Percentiles rank a stretch among this genome's conserved stretches.
Conservation (phyloP, 1,284 basidiomycete species). For the Ustilago crameri region DNA sequence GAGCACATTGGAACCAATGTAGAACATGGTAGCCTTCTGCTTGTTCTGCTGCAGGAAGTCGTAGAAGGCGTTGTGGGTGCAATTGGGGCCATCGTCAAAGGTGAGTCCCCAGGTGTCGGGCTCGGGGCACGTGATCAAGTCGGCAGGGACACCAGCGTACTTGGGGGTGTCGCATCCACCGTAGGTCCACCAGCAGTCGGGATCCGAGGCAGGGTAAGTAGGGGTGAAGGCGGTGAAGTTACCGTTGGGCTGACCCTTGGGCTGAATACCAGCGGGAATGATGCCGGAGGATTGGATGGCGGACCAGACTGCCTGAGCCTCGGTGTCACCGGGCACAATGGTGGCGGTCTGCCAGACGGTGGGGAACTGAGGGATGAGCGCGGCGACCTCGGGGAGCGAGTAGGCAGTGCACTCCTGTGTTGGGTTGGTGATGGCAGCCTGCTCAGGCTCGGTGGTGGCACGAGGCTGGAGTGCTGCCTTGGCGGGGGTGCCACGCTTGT, state of each 20-base stretch:
- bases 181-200: conserved; percentile 66
- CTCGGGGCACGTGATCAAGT: conserved; percentile 70
- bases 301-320: conserved; percentile 64
- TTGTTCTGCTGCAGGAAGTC: conserved; percentile 70
- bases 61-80: conserved; percentile 72
- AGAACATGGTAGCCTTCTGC: conserved; percentile 72
- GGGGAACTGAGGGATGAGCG: conserved; percentile 53
- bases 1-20: conserved; percentile 72
- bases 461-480: conserved; percentile 25
- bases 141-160: conserved; percentile 61
- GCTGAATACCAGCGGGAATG: conserved; percentile 65
- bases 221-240: conserved; percentile 39
- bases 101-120: conserved; percentile 72
- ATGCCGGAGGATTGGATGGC: conserved; percentile 63
- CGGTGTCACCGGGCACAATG: conserved; percentile 68
- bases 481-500: conserved; percentile 34
- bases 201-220: conserved; percentile 51
- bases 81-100: conserved; percentile 71
- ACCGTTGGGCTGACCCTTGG: conserved; percentile 65
- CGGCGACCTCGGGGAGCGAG: conserved; percentile 47
- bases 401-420: conserved; percentile 56
- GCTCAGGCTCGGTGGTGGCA: conserved; percentile 48
- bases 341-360: conserved; percentile 67
- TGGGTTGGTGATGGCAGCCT: conserved; percentile 39
- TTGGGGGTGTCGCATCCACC: conserved; percentile 64